Evolutionary conservation across 495 filamentous ascomycete species (phyloP).

Genomic region (Patellaria atrata): DNA sequence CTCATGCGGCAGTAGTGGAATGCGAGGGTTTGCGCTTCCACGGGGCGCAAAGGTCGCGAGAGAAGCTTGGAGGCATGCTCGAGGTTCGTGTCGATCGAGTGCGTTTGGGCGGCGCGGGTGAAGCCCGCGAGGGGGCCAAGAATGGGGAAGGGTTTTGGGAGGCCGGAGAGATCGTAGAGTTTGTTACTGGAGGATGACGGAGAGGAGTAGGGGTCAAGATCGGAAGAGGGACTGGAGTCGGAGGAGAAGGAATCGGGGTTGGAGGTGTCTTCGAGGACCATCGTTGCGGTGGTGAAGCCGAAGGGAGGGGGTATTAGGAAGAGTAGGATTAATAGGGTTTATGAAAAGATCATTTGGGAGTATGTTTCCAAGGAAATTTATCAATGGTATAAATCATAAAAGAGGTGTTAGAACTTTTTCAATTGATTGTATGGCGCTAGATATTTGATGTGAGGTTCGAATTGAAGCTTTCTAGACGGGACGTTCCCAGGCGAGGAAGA

Average conservation of each 20-base stretch:
- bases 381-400: too few relatives aligned
- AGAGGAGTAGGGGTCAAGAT: slow-evolving; percentile 1
- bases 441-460: too few relatives aligned
- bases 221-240: slow-evolving; percentile 3
- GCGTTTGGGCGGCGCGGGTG: neutral
- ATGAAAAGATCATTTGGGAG: too few relatives aligned
- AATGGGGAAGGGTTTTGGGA: slow-evolving; percentile 10
- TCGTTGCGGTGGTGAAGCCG: neutral
- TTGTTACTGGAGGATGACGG: neutral
- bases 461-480: too few relatives aligned
- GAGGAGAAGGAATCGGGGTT: slow-evolving; percentile 4
- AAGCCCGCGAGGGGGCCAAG: slow-evolving; percentile 11
- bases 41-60: slow-evolving; percentile 4
- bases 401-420: too few relatives aligned
- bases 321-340: too few relatives aligned
- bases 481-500: too few relatives aligned
- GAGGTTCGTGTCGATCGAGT: slow-evolving; percentile 3
- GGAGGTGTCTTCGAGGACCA: slow-evolving; percentile 12
- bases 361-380: too few relatives aligned
- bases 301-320: too few relatives aligned
- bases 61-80: slow-evolving; percentile 5
- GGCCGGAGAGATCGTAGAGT: slow-evolving; percentile 1
- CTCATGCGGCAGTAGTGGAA: slow-evolving; percentile 2
- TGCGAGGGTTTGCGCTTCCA: slow-evolving; percentile 11
- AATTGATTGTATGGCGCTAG: too few relatives aligned